Evolutionary conservation across 140 eudicot species (phyloP).

Genomic region (Ambrosia hybrid): DNA sequence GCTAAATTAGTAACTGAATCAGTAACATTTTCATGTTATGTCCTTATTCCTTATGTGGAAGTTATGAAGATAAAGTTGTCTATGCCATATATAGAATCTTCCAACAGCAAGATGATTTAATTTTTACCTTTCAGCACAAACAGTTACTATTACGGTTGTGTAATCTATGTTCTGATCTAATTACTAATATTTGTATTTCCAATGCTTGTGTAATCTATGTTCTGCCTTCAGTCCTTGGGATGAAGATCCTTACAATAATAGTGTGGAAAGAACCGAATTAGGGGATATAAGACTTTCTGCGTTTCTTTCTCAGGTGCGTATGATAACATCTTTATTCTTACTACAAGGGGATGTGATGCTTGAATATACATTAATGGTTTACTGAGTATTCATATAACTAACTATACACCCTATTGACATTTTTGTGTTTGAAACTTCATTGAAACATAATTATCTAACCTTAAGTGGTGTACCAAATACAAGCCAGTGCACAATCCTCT

Average conservation of each 20-base stretch:
- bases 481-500: not conserved
- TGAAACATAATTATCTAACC: not conserved
- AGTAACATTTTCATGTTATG: not conserved
- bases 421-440: not conserved
- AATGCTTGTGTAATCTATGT: conserved; percentile 6
- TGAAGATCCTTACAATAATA: conserved; percentile 75
- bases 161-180: not conserved
- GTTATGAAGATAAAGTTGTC: not conserved
- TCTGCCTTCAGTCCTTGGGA: conserved; percentile 79
- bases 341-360: conserved; percentile 5
- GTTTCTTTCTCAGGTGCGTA: conserved; percentile 76
- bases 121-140: too few species aligned
- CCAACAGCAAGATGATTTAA: not conserved
- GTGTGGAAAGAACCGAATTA: conserved; percentile 65
- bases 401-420: not conserved
- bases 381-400: not conserved
- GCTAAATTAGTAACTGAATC: conserved; percentile 17
- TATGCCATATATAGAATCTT: conserved; percentile 5
- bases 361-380: not conserved
- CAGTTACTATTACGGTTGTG: too few species aligned
- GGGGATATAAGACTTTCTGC: conserved; percentile 76
- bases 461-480: not conserved
- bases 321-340: conserved; percentile 8
- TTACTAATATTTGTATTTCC: not conserved
- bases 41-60: not conserved